Percentiles rank a stretch among this genome's conserved stretches.
Conservation (phyloP, 257 asterid species). For the Ligustrum vulgare region DNA sequence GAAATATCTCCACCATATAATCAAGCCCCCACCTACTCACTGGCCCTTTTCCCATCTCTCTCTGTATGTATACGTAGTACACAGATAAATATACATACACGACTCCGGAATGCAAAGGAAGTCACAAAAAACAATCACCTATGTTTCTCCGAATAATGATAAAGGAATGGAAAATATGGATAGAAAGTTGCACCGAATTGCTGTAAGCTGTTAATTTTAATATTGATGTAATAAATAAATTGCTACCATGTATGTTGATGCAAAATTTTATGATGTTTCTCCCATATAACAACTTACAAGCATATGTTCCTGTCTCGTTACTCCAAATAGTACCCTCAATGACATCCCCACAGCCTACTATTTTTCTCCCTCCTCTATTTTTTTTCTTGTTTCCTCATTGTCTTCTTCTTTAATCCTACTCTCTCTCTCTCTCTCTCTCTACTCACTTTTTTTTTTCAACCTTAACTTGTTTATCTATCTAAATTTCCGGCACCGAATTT, state of each 20-base stretch:
- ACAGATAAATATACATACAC: conserved; percentile 7
- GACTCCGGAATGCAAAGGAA: conserved; percentile 13
- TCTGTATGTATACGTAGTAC: background rate
- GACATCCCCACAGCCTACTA: conserved; percentile 23
- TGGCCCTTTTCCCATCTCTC: background rate
- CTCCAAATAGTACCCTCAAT: conserved; percentile 20
- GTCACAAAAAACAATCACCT: conserved; percentile 14
- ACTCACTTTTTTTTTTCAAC: conserved; percentile 7
- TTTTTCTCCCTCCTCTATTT: conserved; percentile 15
- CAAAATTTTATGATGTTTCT: background rate
- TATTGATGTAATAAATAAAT: too few species aligned
- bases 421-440: conserved; percentile 21
- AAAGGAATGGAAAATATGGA: too few species aligned
- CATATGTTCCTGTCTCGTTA: conserved; percentile 28
- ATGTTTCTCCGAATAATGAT: background rate
- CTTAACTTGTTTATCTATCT: conserved; percentile 21
- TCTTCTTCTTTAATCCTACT: conserved; percentile 21
- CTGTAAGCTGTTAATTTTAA: too few species aligned
- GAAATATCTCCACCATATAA: background rate
- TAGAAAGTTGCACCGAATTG: too few species aligned
- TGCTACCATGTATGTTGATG: too few species aligned
- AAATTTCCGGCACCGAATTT: conserved; percentile 8
- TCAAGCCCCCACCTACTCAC: background rate
- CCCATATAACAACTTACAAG: conserved; percentile 22
- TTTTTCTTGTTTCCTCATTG: background rate